Evolutionary conservation across 768 basidiomycete genomes (phyloP).

Genomic region (Podaxis sp.): DNA sequence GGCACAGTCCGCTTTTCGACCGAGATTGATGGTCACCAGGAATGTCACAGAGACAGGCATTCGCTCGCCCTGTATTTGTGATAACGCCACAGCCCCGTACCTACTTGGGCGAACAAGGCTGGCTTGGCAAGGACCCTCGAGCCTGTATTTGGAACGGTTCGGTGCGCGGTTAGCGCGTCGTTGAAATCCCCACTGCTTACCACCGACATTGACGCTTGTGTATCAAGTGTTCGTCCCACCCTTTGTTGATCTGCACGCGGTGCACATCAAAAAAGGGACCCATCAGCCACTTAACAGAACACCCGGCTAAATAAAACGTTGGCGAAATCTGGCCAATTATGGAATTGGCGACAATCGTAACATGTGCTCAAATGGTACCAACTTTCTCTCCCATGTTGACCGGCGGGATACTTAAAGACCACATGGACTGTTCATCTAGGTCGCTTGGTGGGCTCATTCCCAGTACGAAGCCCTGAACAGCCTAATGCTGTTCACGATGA

Average conservation of each 20-base stretch:
- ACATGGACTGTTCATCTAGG: constrained; percentile 13
- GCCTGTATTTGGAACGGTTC: too few relatives aligned
- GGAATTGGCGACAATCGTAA: constrained; percentile 9
- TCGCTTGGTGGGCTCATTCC: constrained; percentile 12
- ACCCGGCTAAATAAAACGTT: background rate
- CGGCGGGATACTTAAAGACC: constrained; percentile 14
- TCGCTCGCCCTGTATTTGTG: too few relatives aligned
- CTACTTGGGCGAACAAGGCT: too few relatives aligned
- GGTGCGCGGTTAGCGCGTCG: background rate
- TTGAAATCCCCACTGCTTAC: background rate
- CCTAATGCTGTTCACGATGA: constrained; percentile 23
- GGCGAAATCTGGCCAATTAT: constrained; percentile 10
- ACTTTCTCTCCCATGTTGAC: constrained; percentile 17
- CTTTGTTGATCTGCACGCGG: background rate
- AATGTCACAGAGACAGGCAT: too few relatives aligned
- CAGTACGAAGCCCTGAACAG: constrained; percentile 12
- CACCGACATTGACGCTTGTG: background rate
- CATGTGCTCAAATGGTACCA: constrained; percentile 25
- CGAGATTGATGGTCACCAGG: too few relatives aligned
- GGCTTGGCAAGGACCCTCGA: too few relatives aligned
- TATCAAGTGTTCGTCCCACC: background rate
- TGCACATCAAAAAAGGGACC: background rate
- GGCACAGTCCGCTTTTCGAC: too few relatives aligned
- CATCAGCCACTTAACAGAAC: background rate
- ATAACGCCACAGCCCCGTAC: too few relatives aligned